Conservation (phyloP, 129 eudicot genomes). For the Flaveria sonorensis region DNA sequence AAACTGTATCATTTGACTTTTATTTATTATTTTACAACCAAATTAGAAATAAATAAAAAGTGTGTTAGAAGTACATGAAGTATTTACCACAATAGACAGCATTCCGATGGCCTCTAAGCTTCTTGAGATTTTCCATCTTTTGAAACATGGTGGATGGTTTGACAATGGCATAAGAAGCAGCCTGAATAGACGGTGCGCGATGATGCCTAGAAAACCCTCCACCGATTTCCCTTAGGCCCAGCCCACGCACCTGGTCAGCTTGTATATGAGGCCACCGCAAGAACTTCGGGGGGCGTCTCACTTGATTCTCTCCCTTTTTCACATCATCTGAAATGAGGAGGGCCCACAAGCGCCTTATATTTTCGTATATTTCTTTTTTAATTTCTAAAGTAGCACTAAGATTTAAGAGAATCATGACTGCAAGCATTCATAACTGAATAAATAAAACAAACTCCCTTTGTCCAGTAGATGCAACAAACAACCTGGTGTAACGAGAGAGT, state of each 20-base stretch:
- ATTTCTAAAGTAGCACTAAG: background rate
- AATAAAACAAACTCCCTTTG: conserved; percentile 14
- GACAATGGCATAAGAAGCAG: conserved; percentile 87
- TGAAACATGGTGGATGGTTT: conserved; percentile 93
- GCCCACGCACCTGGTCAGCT: conserved; percentile 88
- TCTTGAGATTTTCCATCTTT: conserved; percentile 80
- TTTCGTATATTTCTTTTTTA: conserved; percentile 1
- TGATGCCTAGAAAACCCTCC: conserved; percentile 94
- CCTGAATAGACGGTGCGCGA: conserved; percentile 81
- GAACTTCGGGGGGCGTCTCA: conserved; percentile 56
- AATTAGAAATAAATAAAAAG: background rate
- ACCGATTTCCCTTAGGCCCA: conserved; percentile 83
- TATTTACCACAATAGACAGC: conserved; percentile 94
- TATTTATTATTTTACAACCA: background rate
- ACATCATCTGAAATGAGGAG: conserved; percentile 46
- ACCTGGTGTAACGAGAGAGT: conserved; percentile 1
- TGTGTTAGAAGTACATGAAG: background rate
- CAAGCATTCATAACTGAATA: background rate
- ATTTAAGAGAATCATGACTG: background rate
- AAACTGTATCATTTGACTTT: background rate
- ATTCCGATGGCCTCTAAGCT: conserved; percentile 81
- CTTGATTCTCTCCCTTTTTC: conserved; percentile 41
- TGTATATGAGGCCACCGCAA: conserved; percentile 90
- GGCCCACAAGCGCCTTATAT: conserved; percentile 3
- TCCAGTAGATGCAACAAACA: conserved; percentile 5